Conservation (phyloP, 495 filamentous ascomycete genomes). For the Penicillium manginii region DNA sequence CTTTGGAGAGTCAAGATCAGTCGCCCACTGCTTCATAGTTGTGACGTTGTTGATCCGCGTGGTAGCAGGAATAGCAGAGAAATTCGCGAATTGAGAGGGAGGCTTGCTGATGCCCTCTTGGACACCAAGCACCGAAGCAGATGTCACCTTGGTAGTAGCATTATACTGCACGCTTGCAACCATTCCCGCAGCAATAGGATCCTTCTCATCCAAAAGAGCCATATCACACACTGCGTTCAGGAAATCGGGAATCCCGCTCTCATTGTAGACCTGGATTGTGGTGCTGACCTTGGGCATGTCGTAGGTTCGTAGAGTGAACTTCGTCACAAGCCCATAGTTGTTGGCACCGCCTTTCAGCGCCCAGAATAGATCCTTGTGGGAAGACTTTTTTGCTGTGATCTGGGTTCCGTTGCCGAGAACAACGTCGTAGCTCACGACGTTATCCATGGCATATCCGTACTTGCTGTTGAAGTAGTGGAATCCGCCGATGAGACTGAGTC, state of each 20-base stretch:
- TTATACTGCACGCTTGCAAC: slow-evolving; percentile 30
- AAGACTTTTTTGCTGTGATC: slow-evolving; percentile 25
- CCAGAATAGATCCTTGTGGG: slow-evolving; percentile 40
- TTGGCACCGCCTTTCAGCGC: slow-evolving; percentile 46
- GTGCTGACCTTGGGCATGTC: slow-evolving; percentile 39
- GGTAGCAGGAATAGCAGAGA: slow-evolving; percentile 22
- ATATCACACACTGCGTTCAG: slow-evolving; percentile 24
- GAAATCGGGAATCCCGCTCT: slow-evolving; percentile 28
- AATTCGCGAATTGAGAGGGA: slow-evolving; percentile 34
- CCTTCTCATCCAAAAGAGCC: slow-evolving; percentile 18
- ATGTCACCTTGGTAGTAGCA: slow-evolving; percentile 17
- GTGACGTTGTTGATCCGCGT: slow-evolving; percentile 31
- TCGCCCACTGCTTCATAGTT: slow-evolving; percentile 20
- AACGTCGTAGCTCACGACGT: slow-evolving; percentile 32
- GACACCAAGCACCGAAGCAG: slow-evolving; percentile 27
- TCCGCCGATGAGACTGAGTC: slow-evolving; percentile 38
- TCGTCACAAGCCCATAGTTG: slow-evolving; percentile 49
- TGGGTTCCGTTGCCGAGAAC: slow-evolving; percentile 37
- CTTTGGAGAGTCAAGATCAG: slow-evolving; percentile 29
- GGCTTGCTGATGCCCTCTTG: slow-evolving; percentile 32
- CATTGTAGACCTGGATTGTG: slow-evolving; percentile 37
- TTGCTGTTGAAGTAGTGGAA: slow-evolving; percentile 46
- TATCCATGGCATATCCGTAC: slow-evolving; percentile 51
- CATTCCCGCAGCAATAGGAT: slow-evolving; percentile 30
- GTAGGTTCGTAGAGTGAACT: slow-evolving; percentile 51